Evolutionary conservation across 2,329 filamentous ascomycete species (phyloP), one percentile per base, ranked within the genome.

Genomic region (Coleophoma crateriformis): DNA sequence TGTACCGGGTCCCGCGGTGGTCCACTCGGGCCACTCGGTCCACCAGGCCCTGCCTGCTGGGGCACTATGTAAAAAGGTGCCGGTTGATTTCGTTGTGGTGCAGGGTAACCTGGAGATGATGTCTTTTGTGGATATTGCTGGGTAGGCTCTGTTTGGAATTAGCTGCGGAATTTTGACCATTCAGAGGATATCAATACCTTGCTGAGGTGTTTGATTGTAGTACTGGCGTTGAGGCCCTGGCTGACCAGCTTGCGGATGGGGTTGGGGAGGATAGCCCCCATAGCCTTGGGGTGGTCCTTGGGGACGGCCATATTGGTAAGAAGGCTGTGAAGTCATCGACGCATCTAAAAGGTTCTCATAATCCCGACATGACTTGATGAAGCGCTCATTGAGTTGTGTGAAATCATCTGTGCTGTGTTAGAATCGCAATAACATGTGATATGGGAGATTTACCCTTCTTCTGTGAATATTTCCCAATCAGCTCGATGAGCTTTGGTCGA

Each of bases 381-480:
- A 99, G 72, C 97, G 97, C 69, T 99, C 94, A 64, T 99, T 99
- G 54, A 99, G 75, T 66, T 97, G 92, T 2, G 94, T 96, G 64
- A 99, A 97, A 68, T 99, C 94, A 69, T 99, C 94, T 95, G 57
- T 20, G n/a, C 41, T 2, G 34, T 38, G 45, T 56, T 19, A 57
- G 52, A 34, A 62, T 50, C 61, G 50, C 11, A 22, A 27, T 45
- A 43, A 39, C 27, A 47, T 10, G 32, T 6, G 10, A 42, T 19
- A 12, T 14, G 15, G 13, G 14, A 13, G 4, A 34, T 66, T 58
- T 72, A 92, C 90, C 91, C 72, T 99, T 99, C 80, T 96, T 97
- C 67, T 99, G 94, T 10, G 94, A 97, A 66, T 99, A 99, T 68
- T 97, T 97, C 54, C 95, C 94, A 66, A 99, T 99, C 45, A 99